Evolutionary conservation across 2,329 filamentous ascomycete species (phyloP), one percentile per base, ranked within the genome.

Genomic region (Zalaria sp.): DNA sequence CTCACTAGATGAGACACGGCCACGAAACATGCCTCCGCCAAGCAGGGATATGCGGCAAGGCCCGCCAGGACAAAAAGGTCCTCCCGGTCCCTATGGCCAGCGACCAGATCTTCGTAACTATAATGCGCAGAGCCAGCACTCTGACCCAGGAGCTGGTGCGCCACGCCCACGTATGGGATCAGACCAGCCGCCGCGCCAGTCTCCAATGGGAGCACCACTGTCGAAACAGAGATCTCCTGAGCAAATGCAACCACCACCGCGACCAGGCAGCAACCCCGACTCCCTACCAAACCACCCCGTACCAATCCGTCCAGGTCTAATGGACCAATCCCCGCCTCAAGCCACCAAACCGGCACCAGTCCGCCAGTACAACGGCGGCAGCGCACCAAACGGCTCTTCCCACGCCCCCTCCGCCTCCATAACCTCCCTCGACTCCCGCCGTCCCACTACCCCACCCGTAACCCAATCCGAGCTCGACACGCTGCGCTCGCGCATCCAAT

Each of bases 401-500:
- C 10, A 29, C 5, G 26, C 36, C 11, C 18, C 31, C 25, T 32
- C 38, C 3, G 28, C 9, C 8, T 32, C 29, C n/a, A 7, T 7
- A 7, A n/a, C 7, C 7, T 32, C 29, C 29, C 7, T 32, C 29
- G 53, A 40, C 10, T 44, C 37, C n/a, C 43, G 18, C 27, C 44
- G 28, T 34, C 44, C 41, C n/a, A 49, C 64, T 2, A 7, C 29
- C 29, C 29, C n/a, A 7, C 81, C 80, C 0, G 80, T 96, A 3
- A 94, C 88, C 0, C 65, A 73, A 2, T 76, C 83, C 35, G 84
- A 93, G 57, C 68, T 98, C 5, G 83, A 93, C 50, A 71, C 72
- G 25, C 65, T 96, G 5, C 79, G 84, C 28, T 74, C 75, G 52
- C 64, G 68, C 5, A 79, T 83, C 48, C 83, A 82, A 57, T 68